Base-by-base conservation (phyloP, 164 flowering plant species). In the Sedum album region DNA sequence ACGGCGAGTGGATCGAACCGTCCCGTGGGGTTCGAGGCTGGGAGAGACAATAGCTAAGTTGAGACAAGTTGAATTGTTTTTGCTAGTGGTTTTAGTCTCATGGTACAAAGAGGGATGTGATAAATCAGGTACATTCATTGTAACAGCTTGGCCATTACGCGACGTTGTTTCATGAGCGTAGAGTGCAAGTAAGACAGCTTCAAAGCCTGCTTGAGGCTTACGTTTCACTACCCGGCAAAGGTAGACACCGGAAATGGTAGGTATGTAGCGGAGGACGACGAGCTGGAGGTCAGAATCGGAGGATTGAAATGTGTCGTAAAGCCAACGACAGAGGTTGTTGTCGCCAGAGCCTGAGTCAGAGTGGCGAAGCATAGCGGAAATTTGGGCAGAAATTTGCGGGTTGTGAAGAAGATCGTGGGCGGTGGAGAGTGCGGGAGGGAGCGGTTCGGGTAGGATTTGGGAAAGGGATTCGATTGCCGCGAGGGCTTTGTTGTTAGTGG, bases 291-390 rank as follows among this genome's bases (percentile, higher is more conserved):
- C 65, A 13, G 91, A 84, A 66, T 85, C 84, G 38, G 83, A 61
- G 68, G 94, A 77, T 61, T 93, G 96, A 86, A 93, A 90, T 17
- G 96, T 85, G 78, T 93, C 94, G 80, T 93, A 89, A 68, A 93
- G 87, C 98, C 98, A 93, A 13, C 93, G 88, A 70, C 98, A 93
- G 33, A 93, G 91, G 69, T 77, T 70, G 82, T 93, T 81, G 76
- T 88, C 85, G 23, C 91, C 96, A 14, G 88, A 76, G 39, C 96
- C 96, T 53, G 96, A 88, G 72, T 72, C 65, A 57, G 96, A 90
- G 44, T 70, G 80, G 21, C 82, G 86, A 73, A 90, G 93, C 68
- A 81, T 87, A 46, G 73, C 11, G 31, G 90, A 80, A 75, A 90
- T 77, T 21, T 76, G 75, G 64, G 77, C 13, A 65, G 85, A 76